Evolutionary conservation across 306 rosid species (phyloP).

Genomic region (Phaseolus lunatus): DNA sequence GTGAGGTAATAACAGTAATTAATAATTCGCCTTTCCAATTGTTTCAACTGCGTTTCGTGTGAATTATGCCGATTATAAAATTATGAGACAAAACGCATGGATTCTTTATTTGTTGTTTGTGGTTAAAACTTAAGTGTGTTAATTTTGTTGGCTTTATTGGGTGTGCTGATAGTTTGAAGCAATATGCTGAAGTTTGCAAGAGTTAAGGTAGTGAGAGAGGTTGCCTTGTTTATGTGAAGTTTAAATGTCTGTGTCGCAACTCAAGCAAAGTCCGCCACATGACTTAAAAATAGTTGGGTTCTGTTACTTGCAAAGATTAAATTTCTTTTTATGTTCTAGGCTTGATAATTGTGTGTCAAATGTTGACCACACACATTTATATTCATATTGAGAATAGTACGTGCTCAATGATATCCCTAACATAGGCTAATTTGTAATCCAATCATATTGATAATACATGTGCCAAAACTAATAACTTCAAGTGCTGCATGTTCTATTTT

Average conservation of each 20-base stretch:
- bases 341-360: background rate
- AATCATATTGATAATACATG: background rate
- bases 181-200: background rate
- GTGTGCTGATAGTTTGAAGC: background rate
- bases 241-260: background rate
- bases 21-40: background rate
- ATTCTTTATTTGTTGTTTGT: background rate
- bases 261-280: constrained; percentile 6
- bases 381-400: background rate
- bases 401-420: background rate
- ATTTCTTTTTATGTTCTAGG: background rate
- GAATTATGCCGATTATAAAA: no score
- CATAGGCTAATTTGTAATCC: background rate
- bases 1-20: constrained; percentile 68
- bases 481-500: background rate
- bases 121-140: background rate
- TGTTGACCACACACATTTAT: background rate
- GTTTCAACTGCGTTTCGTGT: constrained; percentile 1
- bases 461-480: background rate
- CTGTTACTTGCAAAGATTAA: background rate
- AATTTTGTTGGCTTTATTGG: background rate
- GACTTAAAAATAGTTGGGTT: background rate
- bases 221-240: constrained; percentile 4
- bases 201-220: background rate
- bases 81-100: background rate